phyloP scores from a whole-genome alignment of 805 yeast species.

The Candida awuae region DNA sequence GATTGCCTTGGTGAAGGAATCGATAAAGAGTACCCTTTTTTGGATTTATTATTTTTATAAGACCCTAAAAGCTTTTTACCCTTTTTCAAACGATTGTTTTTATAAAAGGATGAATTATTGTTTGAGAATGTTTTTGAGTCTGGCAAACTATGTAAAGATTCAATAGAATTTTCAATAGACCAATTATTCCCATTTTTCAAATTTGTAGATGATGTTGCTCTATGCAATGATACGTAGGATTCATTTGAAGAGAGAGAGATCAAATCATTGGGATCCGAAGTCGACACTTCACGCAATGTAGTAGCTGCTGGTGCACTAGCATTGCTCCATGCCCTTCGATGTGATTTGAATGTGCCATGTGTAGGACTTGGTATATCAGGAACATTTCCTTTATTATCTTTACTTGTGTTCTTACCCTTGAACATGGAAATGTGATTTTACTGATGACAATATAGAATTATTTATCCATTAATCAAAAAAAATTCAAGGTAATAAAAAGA shows the following conservation, averaged over 20 bases:
- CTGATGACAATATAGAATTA: no score
- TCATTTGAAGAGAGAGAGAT: conserved; percentile 2
- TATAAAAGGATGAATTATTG: background rate
- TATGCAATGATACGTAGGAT: conserved; percentile 2
- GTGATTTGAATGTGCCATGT: no score
- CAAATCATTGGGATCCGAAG: conserved; percentile 1
- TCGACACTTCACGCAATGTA: background rate
- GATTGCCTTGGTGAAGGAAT: conserved; percentile 11
- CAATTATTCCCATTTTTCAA: background rate
- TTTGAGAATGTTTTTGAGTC: background rate
- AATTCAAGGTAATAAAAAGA: background rate
- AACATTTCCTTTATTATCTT: no score
- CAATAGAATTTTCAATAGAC: conserved; percentile 5
- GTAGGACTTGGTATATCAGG: no score
- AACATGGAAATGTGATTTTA: no score
- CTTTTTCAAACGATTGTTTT: background rate
- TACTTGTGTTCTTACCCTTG: no score
- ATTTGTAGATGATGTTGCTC: background rate
- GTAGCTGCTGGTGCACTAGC: background rate
- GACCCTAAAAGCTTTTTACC: background rate
- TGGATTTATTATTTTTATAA: background rate
- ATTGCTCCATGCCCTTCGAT: conserved; percentile 1
- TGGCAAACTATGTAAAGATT: conserved; percentile 9
- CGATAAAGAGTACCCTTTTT: background rate
- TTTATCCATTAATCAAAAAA: no score